Conservation (phyloP, 2,329 filamentous ascomycete species). For the Penicillium sp. region DNA sequence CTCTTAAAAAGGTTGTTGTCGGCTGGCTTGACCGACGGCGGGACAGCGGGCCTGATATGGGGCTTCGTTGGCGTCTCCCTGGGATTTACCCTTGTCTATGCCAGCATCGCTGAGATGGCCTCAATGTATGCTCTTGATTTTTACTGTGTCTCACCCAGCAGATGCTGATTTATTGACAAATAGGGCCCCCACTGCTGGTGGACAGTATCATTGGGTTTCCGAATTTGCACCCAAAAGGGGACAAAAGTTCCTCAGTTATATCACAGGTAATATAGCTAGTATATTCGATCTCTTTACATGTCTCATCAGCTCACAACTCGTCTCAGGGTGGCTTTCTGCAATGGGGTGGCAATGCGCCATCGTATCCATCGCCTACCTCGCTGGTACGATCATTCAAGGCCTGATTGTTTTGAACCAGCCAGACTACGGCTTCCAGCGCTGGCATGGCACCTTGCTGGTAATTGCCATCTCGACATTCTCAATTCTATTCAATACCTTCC, state of each 20-base stretch:
- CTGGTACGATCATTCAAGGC: slow-evolving; percentile 48
- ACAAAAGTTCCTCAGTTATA: slow-evolving; percentile 49
- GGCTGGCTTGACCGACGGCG: slow-evolving; percentile 38
- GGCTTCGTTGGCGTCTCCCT: slow-evolving; percentile 34
- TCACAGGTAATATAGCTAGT: slow-evolving; percentile 34
- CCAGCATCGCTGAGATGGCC: slow-evolving; percentile 44
- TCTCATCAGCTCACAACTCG: neutral
- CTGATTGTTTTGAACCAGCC: slow-evolving; percentile 47
- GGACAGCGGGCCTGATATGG: slow-evolving; percentile 41
- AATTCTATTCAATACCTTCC: slow-evolving; percentile 45
- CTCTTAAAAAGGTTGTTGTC: slow-evolving; percentile 26
- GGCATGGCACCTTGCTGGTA: slow-evolving; percentile 48
- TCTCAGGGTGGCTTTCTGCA: slow-evolving; percentile 44
- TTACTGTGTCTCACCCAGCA: neutral
- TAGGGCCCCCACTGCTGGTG: slow-evolving; percentile 44
- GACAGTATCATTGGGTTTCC: slow-evolving; percentile 35
- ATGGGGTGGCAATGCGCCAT: slow-evolving; percentile 49
- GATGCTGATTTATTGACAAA: neutral
- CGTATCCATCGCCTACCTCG: slow-evolving; percentile 46
- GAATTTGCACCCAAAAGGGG: slow-evolving; percentile 44
- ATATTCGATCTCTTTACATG: neutral
- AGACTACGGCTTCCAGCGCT: slow-evolving; percentile 42
- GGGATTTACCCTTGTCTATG: slow-evolving; percentile 38
- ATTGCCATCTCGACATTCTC: slow-evolving; percentile 42
- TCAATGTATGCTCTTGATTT: slow-evolving; percentile 38